phyloP scores from a whole-genome alignment of 768 basidiomycete genomes.

The Suillus discolor region DNA sequence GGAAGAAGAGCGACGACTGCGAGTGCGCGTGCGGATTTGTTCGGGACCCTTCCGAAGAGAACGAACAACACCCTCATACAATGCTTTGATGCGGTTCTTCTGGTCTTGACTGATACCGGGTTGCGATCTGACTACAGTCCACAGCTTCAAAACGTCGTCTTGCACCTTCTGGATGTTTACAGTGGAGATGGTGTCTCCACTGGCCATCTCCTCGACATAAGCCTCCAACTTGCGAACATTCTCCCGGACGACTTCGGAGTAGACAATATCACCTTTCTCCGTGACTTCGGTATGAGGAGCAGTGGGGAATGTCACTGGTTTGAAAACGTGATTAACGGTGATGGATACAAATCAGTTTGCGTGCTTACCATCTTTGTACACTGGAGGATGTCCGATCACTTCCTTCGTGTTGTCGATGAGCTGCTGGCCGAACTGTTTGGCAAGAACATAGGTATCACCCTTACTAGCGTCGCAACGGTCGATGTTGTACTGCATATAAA shows the following conservation, averaged over 20 bases:
- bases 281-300: slow-evolving; percentile 95
- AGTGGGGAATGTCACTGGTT: slow-evolving; percentile 92
- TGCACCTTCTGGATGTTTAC: slow-evolving; percentile 98
- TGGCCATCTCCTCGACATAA: slow-evolving; percentile 98
- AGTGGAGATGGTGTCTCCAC: slow-evolving; percentile 82
- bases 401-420: slow-evolving; percentile 92
- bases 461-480: slow-evolving; percentile 76
- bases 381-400: slow-evolving; percentile 78
- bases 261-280: slow-evolving; percentile 91
- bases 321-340: slow-evolving; percentile 10
- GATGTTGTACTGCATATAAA: slow-evolving; percentile 96
- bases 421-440: slow-evolving; percentile 96
- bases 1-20: slow-evolving; percentile 89
- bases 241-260: slow-evolving; percentile 93
- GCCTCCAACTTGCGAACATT: slow-evolving; percentile 97
- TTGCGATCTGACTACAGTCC: slow-evolving; percentile 96
- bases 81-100: slow-evolving; percentile 90
- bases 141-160: slow-evolving; percentile 93
- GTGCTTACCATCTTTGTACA: slow-evolving; percentile 91
- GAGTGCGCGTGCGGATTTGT: slow-evolving; percentile 52
- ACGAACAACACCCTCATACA: slow-evolving; percentile 96
- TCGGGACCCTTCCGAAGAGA: slow-evolving; percentile 84
- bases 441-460: slow-evolving; percentile 93
- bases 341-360: not conserved
- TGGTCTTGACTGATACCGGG: slow-evolving; percentile 97